These are phyloP conservation scores for Blastosporella zonata DNA, from an alignment of 1,284 basidiomycete genomes.

Conservation along the genomic window DNA sequence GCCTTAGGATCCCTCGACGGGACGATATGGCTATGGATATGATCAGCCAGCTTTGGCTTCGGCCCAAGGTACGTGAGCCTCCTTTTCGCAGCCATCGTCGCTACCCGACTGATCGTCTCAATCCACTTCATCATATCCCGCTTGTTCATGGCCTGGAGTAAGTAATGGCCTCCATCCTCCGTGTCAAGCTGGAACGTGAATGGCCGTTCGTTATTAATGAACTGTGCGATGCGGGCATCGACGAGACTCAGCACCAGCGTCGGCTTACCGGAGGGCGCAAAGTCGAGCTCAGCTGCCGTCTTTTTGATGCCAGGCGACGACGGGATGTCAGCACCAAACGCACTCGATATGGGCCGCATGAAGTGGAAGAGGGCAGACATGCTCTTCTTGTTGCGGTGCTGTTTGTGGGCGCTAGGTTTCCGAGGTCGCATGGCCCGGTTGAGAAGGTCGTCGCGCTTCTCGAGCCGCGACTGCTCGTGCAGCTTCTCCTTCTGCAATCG, in stretches of 20 bases:
- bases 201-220: conserved; percentile 75
- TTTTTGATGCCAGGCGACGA: conserved; percentile 44
- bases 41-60: conserved; percentile 67
- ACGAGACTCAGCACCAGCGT: conserved; percentile 69
- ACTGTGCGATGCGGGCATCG: conserved; percentile 64
- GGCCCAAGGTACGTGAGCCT: conserved; percentile 79
- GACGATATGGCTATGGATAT: conserved; percentile 53
- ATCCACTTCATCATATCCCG: conserved; percentile 75
- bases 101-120: conserved; percentile 64
- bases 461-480: conserved; percentile 65
- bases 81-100: conserved; percentile 68
- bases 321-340: conserved; percentile 63
- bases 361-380: conserved; percentile 79
- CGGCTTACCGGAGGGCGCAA: conserved; percentile 65
- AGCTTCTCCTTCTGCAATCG: conserved; percentile 70
- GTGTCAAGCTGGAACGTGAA: conserved; percentile 79
- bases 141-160: conserved; percentile 68
- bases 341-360: conserved; percentile 83
- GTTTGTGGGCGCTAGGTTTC: conserved; percentile 52
- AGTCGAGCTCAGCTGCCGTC: conserved; percentile 72
- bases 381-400: conserved; percentile 80
- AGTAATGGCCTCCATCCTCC: conserved; percentile 80
- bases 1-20: conserved; percentile 56
- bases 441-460: conserved; percentile 70
- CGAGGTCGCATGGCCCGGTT: conserved; percentile 68